Percentiles rank a stretch among this genome's conserved stretches.
These are phyloP conservation scores for Alloteropsis semialata DNA, from an alignment of 176 grass and related monocot species.

Conservation along the genomic window DNA sequence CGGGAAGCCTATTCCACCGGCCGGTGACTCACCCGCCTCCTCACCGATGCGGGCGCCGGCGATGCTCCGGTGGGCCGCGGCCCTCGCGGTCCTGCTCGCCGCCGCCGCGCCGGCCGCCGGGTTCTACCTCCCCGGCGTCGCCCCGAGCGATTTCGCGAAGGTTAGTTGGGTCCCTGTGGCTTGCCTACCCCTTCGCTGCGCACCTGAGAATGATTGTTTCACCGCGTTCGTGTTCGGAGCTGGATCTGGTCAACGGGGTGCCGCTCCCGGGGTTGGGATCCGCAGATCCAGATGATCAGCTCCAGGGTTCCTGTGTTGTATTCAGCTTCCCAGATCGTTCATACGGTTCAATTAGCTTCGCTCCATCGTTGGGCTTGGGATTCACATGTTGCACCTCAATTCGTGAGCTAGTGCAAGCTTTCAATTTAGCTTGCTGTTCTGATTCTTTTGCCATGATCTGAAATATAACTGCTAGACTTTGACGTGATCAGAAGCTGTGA, in stretches of 20 bases:
- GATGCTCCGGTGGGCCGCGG: conserved; percentile 36
- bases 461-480: background rate
- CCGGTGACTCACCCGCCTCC: background rate
- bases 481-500: background rate
- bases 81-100: conserved; percentile 28
- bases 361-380: background rate
- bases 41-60: conserved; percentile 33
- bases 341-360: background rate
- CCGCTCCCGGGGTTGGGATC: background rate
- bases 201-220: background rate
- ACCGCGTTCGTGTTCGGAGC: background rate
- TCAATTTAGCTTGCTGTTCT: background rate
- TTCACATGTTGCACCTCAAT: conserved; percentile 6
- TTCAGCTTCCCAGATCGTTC: background rate
- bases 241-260: conserved; percentile 50
- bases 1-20: background rate
- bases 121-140: conserved; percentile 63
- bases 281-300: conserved; percentile 9
- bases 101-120: conserved; percentile 26
- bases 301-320: background rate
- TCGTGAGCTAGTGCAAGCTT: background rate
- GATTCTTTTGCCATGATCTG: background rate
- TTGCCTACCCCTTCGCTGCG: background rate
- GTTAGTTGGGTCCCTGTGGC: conserved; percentile 15
- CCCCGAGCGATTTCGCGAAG: conserved; percentile 46